Base-by-base conservation (phyloP, 768 basidiomycete genomes). In the Boletus rubroflammeus region DNA sequence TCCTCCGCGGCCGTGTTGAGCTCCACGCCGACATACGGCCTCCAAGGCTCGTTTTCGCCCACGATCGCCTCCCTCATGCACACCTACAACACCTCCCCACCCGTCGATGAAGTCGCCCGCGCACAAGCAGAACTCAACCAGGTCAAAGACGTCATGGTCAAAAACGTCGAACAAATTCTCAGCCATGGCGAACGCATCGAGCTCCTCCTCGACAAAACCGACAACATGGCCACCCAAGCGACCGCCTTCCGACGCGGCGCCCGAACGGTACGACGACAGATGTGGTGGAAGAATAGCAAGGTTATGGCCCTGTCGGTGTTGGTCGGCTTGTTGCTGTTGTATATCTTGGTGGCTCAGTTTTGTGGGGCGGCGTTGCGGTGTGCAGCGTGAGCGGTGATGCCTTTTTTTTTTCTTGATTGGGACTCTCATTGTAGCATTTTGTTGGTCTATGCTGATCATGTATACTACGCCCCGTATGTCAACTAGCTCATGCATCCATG, bases 101-200 rank as follows among this genome's bases (percentile, higher is more conserved):
- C 92, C 35, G 71, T 78, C 8, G 97, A 99, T 68, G 93, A 95
- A 57, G 83, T 98, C 53, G 76, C 86, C 19, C 89, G 92, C 57
- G 96, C 96, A 6, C 94, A 94, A 67, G 81, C 81, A 5, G 94
- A 98, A 70, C 78, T 93, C 39, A 83, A 84, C 56, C 90, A 92
- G 61, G 90, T 97, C 44, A 98, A 97, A 70, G 88, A 94, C 64
- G 92, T 97, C 72, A 96, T 97, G 94, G 95, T 98, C 47, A 91
- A 98, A 72, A 98, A 98, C 69, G 95, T 98, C 59, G 93, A 98
- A 73, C 90, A 94, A 69, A 96, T 98, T 58, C 81, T 99, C 39
- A 88, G 83, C 50, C 80, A 97, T 35, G 97, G 97, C 23, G 97
- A 99, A 72, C 80, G 97, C 50, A 92, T 99, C 61, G 96, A 98